Evolutionary conservation across 768 basidiomycete species (phyloP).

Genomic region (Naganishia onofrii): DNA sequence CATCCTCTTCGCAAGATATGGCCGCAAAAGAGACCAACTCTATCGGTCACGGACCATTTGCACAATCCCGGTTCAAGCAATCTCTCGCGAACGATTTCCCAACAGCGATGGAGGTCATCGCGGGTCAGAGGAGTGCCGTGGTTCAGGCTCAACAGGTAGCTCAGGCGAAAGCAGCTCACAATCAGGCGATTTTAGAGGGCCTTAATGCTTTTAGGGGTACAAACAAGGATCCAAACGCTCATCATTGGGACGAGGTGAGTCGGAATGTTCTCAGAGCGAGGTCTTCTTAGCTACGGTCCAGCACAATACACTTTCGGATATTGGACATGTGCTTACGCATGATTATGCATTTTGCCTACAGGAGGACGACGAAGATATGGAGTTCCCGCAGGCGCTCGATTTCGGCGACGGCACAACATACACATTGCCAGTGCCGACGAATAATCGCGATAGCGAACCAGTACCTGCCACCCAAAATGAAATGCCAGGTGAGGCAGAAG

Average conservation of each 20-base stretch:
- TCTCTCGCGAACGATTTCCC: conserved; percentile 72
- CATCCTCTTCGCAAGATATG: background rate
- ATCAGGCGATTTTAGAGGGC: conserved; percentile 70
- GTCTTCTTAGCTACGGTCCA: background rate
- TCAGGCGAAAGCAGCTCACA: conserved; percentile 61
- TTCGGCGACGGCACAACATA: conserved; percentile 94
- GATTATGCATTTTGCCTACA: conserved; percentile 11
- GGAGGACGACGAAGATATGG: conserved; percentile 74
- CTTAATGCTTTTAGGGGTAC: conserved; percentile 92
- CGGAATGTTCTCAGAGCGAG: background rate
- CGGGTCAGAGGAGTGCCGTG: conserved; percentile 53
- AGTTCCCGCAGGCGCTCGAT: conserved; percentile 82
- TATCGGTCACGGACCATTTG: background rate
- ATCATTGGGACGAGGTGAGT: conserved; percentile 96
- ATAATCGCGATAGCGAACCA: conserved; percentile 38
- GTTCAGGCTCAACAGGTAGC: conserved; percentile 54
- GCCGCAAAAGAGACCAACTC: background rate
- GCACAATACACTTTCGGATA: background rate
- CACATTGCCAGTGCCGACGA: conserved; percentile 58
- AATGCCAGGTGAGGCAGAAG: conserved; percentile 13
- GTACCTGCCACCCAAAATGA: conserved; percentile 43
- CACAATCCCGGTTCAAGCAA: conserved; percentile 14
- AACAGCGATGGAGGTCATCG: conserved; percentile 91
- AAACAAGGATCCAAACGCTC: conserved; percentile 86
- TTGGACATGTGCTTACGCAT: background rate